A percentile compares a stretch with the other conserved stretches of the same genome.
phyloP scores from a whole-genome alignment of 441 rosid genomes.

The Erysimum cheiri region DNA sequence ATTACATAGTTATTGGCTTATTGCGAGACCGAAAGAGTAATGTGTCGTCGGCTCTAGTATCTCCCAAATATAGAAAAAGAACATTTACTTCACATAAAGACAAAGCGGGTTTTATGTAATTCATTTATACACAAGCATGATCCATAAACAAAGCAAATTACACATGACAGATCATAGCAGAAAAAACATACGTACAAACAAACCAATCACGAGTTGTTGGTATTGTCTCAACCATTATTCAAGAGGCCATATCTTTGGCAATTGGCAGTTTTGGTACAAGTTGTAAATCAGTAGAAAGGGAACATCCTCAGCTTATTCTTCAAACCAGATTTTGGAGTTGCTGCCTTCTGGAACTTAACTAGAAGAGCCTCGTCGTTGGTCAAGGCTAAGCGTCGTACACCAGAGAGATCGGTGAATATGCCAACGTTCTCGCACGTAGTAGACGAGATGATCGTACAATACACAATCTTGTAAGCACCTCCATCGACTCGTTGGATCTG shows the following conservation, averaged over 20 bases:
- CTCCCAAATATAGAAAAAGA: neutral
- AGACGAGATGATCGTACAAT: neutral
- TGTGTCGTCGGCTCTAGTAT: too few species aligned
- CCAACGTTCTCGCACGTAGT: neutral
- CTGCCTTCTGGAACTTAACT: neutral
- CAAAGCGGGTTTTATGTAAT: neutral
- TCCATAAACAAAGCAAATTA: neutral
- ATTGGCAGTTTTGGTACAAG: slow-evolving; percentile 16
- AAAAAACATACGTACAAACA: neutral
- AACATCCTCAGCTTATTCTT: neutral
- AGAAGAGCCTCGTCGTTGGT: neutral
- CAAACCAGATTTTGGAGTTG: neutral
- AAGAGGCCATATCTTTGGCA: neutral
- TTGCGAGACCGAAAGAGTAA: too few species aligned
- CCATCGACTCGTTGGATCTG: neutral
- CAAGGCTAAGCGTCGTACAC: slow-evolving; percentile 1
- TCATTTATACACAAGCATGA: slow-evolving; percentile 1
- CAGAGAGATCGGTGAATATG: neutral
- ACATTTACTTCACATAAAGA: neutral
- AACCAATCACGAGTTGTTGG: neutral
- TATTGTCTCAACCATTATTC: slow-evolving; percentile 21
- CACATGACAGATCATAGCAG: neutral
- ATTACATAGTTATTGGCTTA: too few species aligned
- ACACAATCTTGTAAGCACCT: neutral
- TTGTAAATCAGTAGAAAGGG: neutral